These are phyloP conservation scores for Fusarium xyrophilum DNA, from an alignment of 2,329 filamentous ascomycete species.

Conservation along the genomic window DNA sequence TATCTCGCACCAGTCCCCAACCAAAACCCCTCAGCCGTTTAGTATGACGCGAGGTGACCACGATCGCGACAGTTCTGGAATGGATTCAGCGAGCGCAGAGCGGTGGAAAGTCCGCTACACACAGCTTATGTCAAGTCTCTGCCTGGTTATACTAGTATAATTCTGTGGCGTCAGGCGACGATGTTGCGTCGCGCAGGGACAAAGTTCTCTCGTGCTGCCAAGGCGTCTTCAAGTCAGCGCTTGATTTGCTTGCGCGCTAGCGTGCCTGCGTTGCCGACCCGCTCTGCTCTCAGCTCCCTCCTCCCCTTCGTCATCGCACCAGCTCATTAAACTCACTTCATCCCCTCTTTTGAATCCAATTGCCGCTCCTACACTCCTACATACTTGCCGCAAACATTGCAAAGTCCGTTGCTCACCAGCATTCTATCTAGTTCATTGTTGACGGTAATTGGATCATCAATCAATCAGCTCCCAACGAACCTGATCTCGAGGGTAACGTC, in stretches of 20 bases:
- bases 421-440: constrained; percentile 79
- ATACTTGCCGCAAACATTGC: constrained; percentile 9
- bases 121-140: constrained; percentile 25
- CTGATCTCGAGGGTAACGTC: constrained; percentile 81
- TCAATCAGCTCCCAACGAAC: constrained; percentile 79
- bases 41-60: constrained; percentile 40
- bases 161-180: constrained; percentile 26
- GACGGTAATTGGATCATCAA: constrained; percentile 91
- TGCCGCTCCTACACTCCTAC: constrained; percentile 22
- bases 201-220: constrained; percentile 26
- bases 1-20: constrained; percentile 32
- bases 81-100: constrained; percentile 30
- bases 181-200: constrained; percentile 10
- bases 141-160: constrained; percentile 26
- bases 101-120: constrained; percentile 29
- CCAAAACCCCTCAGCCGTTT: constrained; percentile 24
- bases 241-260: constrained; percentile 38
- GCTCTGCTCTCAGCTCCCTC: constrained; percentile 27
- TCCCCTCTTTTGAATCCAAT: constrained; percentile 33
- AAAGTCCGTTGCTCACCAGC: constrained; percentile 36
- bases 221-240: constrained; percentile 24
- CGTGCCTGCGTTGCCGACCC: constrained; percentile 38
- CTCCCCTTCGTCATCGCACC: constrained; percentile 33
- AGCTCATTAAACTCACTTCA: constrained; percentile 28
- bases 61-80: constrained; percentile 33